Evolutionary conservation across 495 filamentous ascomycete genomes (phyloP).

Genomic region (Penicillium soppii): DNA sequence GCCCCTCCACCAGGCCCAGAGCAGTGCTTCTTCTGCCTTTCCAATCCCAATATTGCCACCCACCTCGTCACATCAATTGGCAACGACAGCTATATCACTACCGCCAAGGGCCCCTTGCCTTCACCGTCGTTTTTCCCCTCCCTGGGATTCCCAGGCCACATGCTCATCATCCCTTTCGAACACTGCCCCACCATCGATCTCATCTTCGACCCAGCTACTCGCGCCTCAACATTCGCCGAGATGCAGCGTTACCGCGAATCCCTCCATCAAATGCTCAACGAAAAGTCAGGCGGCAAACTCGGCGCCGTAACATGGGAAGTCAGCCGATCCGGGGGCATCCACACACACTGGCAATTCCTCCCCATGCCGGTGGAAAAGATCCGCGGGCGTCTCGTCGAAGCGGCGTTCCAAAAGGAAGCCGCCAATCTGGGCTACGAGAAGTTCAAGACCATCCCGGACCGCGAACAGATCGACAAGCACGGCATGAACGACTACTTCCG

Average conservation of each 20-base stretch:
- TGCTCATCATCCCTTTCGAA: conserved; percentile 84
- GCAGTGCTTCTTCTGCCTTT: conserved; percentile 92
- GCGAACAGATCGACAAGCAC: conserved; percentile 41
- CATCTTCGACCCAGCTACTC: conserved; percentile 57
- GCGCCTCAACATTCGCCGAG: conserved; percentile 61
- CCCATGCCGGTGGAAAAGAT: conserved; percentile 69
- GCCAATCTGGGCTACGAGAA: conserved; percentile 71
- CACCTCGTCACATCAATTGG: conserved; percentile 90
- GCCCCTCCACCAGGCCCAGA: conserved; percentile 67
- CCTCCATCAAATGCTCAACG: conserved; percentile 67
- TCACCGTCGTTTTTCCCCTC: conserved; percentile 62
- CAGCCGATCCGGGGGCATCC: conserved; percentile 71
- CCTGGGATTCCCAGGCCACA: conserved; percentile 77
- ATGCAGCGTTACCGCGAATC: conserved; percentile 75
- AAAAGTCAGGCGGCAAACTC: conserved; percentile 49
- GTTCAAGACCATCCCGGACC: conserved; percentile 26
- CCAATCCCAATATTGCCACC: conserved; percentile 74
- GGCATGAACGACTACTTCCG: conserved; percentile 73
- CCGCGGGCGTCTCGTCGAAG: conserved; percentile 68
- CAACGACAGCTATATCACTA: conserved; percentile 81
- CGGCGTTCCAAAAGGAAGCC: conserved; percentile 79
- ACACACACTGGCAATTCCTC: conserved; percentile 93
- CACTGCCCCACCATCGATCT: conserved; percentile 67
- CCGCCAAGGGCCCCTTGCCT: conserved; percentile 85
- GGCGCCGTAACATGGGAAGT: conserved; percentile 92